A percentile compares a stretch with the other conserved stretches of the same genome.
phyloP scores from a whole-genome alignment of 805 yeast genomes.

The Cyberlindnera misumaiensis region DNA sequence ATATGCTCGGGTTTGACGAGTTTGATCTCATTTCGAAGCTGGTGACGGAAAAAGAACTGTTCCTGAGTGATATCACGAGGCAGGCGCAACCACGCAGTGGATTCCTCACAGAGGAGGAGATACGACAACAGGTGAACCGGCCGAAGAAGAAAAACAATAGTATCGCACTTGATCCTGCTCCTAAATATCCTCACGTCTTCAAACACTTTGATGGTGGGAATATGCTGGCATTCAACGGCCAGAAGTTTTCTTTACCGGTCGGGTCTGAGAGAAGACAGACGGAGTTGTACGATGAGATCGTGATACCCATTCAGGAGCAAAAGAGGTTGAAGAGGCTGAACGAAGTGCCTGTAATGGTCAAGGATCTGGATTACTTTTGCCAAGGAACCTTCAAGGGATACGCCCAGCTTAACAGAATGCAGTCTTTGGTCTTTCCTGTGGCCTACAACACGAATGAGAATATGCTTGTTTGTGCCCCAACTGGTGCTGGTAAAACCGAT shows the following conservation, averaged over 20 bases:
- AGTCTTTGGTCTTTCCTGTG: slow-evolving; percentile 83
- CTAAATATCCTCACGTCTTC: slow-evolving; percentile 82
- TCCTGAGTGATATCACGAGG: slow-evolving; percentile 22
- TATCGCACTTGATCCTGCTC: slow-evolving; percentile 36
- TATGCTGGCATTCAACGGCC: slow-evolving; percentile 73
- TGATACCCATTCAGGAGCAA: slow-evolving; percentile 68
- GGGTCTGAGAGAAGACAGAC: slow-evolving; percentile 67
- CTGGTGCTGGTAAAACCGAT: slow-evolving; percentile 97
- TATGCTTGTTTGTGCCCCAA: slow-evolving; percentile 95
- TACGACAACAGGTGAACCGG: slow-evolving; percentile 44
- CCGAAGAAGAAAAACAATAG: slow-evolving; percentile 41
- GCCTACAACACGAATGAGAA: slow-evolving; percentile 92
- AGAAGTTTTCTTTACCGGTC: slow-evolving; percentile 67
- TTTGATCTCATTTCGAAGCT: slow-evolving; percentile 69
- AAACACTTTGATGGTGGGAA: slow-evolving; percentile 61
- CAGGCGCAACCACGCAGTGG: slow-evolving; percentile 16
- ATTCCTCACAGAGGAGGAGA: slow-evolving; percentile 47
- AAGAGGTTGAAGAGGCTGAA: slow-evolving; percentile 30
- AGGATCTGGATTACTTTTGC: slow-evolving; percentile 69
- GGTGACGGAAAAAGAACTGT: slow-evolving; percentile 36
- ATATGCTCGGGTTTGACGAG: slow-evolving; percentile 79
- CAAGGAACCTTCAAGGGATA: slow-evolving; percentile 80
- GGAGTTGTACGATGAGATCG: slow-evolving; percentile 70
- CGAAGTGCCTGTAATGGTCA: slow-evolving; percentile 47
- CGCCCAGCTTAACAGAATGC: slow-evolving; percentile 75